Conservation (phyloP, 1,284 basidiomycete species). For the Cryptococcus neoformans region DNA sequence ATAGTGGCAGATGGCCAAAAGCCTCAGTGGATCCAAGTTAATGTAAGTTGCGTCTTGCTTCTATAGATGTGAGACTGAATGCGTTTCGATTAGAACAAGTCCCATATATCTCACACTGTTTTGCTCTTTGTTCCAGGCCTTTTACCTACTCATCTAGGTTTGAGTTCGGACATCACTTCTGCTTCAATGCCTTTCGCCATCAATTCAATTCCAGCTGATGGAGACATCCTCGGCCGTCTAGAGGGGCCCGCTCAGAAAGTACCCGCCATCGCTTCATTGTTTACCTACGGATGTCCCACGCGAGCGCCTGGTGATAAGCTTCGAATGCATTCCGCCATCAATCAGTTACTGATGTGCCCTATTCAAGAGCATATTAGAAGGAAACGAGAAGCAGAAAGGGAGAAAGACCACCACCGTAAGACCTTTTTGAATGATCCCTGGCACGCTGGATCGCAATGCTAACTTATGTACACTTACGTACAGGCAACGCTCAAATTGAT, state of each 20-base stretch:
- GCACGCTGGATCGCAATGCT: not conserved
- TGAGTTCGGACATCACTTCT: constrained; percentile 58
- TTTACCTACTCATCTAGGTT: constrained; percentile 63
- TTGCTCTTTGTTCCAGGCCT: constrained; percentile 76
- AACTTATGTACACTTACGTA: not conserved
- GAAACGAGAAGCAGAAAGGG: constrained; percentile 59
- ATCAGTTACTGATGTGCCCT: constrained; percentile 73
- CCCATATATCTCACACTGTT: constrained; percentile 70
- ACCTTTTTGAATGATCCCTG: not conserved
- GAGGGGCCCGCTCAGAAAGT: constrained; percentile 40
- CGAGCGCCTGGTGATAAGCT: constrained; percentile 80
- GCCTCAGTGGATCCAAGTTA: constrained; percentile 76
- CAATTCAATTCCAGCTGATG: constrained; percentile 25
- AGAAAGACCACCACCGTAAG: constrained; percentile 29
- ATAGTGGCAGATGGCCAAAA: constrained; percentile 75
- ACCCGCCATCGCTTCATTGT: constrained; percentile 74
- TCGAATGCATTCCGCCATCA: constrained; percentile 79
- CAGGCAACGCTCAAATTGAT: not conserved
- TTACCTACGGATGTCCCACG: constrained; percentile 86
- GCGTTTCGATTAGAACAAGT: constrained; percentile 58
- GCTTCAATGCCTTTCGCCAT: constrained; percentile 59
- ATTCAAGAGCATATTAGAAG: constrained; percentile 64
- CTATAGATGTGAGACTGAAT: too few relatives aligned
- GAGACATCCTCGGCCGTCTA: constrained; percentile 35
- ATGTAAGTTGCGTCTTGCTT: constrained; percentile 54